Evolutionary conservation across 2,329 filamentous ascomycete species (phyloP), one percentile per base, ranked within the genome.

Genomic region (Exophiala viscosa): DNA sequence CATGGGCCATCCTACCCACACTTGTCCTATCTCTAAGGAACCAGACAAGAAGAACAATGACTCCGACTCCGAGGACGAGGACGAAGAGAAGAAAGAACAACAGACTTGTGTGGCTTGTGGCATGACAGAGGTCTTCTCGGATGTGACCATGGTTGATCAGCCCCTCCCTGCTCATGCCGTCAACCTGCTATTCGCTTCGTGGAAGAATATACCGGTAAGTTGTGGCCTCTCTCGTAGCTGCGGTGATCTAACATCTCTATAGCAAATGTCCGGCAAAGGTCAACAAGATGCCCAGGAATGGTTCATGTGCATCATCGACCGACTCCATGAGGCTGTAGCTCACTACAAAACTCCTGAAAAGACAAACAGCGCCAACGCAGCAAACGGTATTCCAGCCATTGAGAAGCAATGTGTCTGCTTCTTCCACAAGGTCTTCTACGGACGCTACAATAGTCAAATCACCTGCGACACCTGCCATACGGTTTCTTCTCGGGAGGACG

Each of bases 261-360:
- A 88, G 70, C 84, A 87, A 55, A 77, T 91, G 17, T 89, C 92
- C 1, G 93, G 91, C 9, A 95, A 95, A 64, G 89, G 91, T 64
- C 92, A 97, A 70, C 92, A 97, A 73, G 92, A 97, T 66, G 92
- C 92, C 0, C 92, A 97, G 67, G 92, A 97, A 68, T 97, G 95
- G 72, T 95, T 96, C 69, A 90, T 96, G 67, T 96, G 95, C 66
- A 81, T 97, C 32, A 86, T 95, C 33, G 92, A 96, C 72, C 88
- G 93, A 63, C 78, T 99, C 13, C 92, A 96, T 66, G 83, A 87
- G 65, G 81, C 74, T 8, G 76, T 90, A 36, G 93, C 91, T 62
- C 56, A 59, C 31, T 59, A 59, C 50, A 18, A 45, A n/a, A 41
- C 45, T 8, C 39, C 50, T 15, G 42, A 58, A 41, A 44, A 44